Conservation (phyloP, 2,329 filamentous ascomycete genomes). For the Pseudonectria buxi region DNA sequence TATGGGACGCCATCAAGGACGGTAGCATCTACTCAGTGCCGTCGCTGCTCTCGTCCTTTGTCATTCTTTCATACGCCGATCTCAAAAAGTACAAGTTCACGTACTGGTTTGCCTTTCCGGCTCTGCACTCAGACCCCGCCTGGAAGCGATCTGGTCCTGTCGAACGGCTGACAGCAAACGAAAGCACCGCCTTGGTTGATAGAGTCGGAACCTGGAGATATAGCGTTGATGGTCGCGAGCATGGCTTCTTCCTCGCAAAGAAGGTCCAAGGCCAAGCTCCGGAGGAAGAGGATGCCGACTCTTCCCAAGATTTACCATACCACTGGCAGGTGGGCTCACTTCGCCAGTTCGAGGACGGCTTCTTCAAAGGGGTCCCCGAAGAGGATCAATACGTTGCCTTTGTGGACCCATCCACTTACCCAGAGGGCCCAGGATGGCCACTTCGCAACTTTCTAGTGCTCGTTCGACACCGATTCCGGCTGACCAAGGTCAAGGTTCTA, state of each 20-base stretch:
- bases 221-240: constrained; percentile 71
- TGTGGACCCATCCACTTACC: constrained; percentile 86
- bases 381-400: constrained; percentile 80
- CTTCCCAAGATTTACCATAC: constrained; percentile 47
- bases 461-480: constrained; percentile 71
- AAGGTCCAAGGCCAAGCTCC: constrained; percentile 45
- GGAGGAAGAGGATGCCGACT: constrained; percentile 45
- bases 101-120: constrained; percentile 98
- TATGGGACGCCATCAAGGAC: constrained; percentile 97
- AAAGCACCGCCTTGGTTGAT: constrained; percentile 75
- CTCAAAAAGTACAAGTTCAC: constrained; percentile 96
- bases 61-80: constrained; percentile 86
- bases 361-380: constrained; percentile 68
- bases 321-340: constrained; percentile 74
- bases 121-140: constrained; percentile 77
- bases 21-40: constrained; percentile 94
- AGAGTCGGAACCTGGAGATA: constrained; percentile 84
- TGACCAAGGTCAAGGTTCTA: constrained; percentile 73
- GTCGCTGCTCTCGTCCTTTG: constrained; percentile 82
- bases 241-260: constrained; percentile 95
- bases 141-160: constrained; percentile 62
- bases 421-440: constrained; percentile 85
- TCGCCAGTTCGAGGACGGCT: constrained; percentile 73
- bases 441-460: constrained; percentile 82
- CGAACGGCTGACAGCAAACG: constrained; percentile 52